These are phyloP conservation scores for Cryptosporidium muris DNA, from an alignment of 169 alveolate genomes.

Conservation along the genomic window DNA sequence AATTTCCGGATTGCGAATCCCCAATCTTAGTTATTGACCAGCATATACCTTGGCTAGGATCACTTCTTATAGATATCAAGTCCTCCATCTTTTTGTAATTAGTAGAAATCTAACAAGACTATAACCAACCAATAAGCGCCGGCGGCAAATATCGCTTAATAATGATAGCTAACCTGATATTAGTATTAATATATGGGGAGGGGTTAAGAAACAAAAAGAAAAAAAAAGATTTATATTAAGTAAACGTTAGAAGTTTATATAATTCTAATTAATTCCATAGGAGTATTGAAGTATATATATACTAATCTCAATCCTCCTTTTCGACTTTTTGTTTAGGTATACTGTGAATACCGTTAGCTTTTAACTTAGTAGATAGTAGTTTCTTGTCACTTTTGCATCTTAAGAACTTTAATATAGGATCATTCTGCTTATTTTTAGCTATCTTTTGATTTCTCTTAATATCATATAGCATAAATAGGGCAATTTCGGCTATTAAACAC, in stretches of 20 bases:
- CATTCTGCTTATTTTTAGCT: constrained; percentile 14
- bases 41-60: constrained; percentile 66
- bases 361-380: background rate
- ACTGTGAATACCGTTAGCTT: background rate
- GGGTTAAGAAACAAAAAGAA: no score
- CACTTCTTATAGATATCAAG: constrained; percentile 30
- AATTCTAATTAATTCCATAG: background rate
- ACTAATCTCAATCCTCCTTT: constrained; percentile 31
- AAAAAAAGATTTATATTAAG: no score
- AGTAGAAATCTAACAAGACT: no score
- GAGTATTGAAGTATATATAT: background rate
- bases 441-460: constrained; percentile 58
- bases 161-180: no score
- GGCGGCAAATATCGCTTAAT: no score
- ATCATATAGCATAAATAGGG: constrained; percentile 42
- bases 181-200: no score
- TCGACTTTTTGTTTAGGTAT: constrained; percentile 5
- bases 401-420: constrained; percentile 32
- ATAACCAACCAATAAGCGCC: no score
- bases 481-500: constrained; percentile 58
- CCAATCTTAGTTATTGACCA: constrained; percentile 14
- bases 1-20: background rate
- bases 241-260: no score
- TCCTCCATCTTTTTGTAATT: no score
- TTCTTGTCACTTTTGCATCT: background rate